Percentiles rank a stretch among this genome's conserved stretches.
phyloP scores from a whole-genome alignment of 2,329 filamentous ascomycete species.

The Pseudogymnoascus sp. region DNA sequence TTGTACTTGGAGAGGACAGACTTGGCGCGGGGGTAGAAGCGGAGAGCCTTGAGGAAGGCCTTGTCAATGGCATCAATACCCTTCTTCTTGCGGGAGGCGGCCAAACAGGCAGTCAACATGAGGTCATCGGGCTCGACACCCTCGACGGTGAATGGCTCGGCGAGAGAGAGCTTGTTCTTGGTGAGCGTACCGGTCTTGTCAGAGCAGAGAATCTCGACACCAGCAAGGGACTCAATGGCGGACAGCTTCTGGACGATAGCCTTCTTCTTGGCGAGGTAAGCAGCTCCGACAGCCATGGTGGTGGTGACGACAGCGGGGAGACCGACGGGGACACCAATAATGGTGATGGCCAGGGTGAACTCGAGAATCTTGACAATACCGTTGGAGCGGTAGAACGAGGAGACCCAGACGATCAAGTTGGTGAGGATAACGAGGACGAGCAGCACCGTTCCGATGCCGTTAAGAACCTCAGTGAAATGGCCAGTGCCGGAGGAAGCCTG shows the following conservation, averaged over 20 bases:
- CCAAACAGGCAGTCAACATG: constrained; percentile 85
- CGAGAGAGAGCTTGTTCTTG: constrained; percentile 86
- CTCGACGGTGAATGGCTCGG: constrained; percentile 74
- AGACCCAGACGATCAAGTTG: constrained; percentile 75
- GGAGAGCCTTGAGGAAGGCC: constrained; percentile 81
- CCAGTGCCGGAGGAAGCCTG: constrained; percentile 65
- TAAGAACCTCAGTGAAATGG: constrained; percentile 87
- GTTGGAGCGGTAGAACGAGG: constrained; percentile 82
- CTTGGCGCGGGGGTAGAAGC: constrained; percentile 77
- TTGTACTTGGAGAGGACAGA: constrained; percentile 72
- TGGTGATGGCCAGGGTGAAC: constrained; percentile 82
- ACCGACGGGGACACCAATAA: constrained; percentile 88
- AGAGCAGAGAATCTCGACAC: constrained; percentile 88
- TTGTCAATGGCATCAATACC: constrained; percentile 93
- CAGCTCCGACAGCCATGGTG: constrained; percentile 89
- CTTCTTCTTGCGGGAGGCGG: constrained; percentile 89
- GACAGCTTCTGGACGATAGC: constrained; percentile 90
- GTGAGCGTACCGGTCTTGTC: constrained; percentile 92
- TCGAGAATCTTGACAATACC: constrained; percentile 68
- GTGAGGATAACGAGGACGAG: constrained; percentile 74
- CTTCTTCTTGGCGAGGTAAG: constrained; percentile 85
- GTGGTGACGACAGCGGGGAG: constrained; percentile 89
- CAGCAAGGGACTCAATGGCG: constrained; percentile 84
- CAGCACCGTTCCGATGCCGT: constrained; percentile 75
- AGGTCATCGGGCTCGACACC: constrained; percentile 81